Percentiles rank a stretch among this genome's conserved stretches.
phyloP scores from a whole-genome alignment of 306 rosid genomes.

The Ormosia semicastrata region DNA sequence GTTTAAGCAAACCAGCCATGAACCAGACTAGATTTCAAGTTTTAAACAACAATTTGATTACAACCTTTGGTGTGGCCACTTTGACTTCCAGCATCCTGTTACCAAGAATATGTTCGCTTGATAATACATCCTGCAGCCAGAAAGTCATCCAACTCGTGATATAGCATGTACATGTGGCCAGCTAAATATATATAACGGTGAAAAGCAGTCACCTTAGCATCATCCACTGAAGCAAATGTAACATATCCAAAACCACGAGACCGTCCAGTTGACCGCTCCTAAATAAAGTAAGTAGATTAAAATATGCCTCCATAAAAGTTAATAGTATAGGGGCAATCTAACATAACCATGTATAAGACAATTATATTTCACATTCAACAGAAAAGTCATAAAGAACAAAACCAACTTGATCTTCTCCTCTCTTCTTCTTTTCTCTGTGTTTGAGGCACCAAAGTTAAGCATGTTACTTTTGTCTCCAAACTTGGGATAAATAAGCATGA shows the following conservation, averaged over 20 bases:
- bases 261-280: constrained; percentile 92
- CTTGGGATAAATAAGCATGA: background rate
- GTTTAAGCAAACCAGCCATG: background rate
- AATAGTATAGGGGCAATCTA: background rate
- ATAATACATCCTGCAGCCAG: constrained; percentile 61
- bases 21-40: background rate
- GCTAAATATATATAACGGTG: background rate
- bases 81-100: constrained; percentile 92
- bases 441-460: background rate
- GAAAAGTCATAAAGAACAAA: background rate
- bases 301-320: constrained; percentile 14
- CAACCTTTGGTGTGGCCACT: constrained; percentile 98
- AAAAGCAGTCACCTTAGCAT: constrained; percentile 68
- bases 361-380: background rate
- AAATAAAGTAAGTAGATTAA: constrained; percentile 9
- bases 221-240: constrained; percentile 85
- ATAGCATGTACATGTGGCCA: background rate
- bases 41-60: background rate
- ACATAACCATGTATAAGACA: constrained; percentile 6
- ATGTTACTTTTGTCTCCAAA: background rate
- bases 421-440: background rate
- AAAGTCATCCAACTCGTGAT: background rate
- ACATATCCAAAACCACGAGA: constrained; percentile 99
- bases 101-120: constrained; percentile 85
- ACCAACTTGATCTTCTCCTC: background rate